Conservation (phyloP, 805 yeast genomes). For the Metschnikowia drakensbergensis region DNA sequence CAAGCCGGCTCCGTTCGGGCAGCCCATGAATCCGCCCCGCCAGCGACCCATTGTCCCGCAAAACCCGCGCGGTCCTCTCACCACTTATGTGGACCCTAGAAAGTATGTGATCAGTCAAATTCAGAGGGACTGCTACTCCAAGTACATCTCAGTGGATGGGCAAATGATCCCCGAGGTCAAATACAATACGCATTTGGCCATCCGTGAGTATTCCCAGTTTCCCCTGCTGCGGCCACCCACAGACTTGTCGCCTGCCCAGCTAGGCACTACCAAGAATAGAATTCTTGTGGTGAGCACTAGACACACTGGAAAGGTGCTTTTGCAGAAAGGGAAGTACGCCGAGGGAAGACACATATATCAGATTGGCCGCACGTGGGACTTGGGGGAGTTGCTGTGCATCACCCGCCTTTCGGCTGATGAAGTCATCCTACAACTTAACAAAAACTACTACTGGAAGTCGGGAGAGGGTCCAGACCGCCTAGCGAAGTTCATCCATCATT, state of each 20-base stretch:
- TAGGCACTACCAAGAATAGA: slow-evolving; percentile 51
- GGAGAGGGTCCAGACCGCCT: slow-evolving; percentile 37
- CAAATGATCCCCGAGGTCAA: slow-evolving; percentile 24
- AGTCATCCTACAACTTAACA: slow-evolving; percentile 58
- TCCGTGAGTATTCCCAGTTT: slow-evolving; percentile 68
- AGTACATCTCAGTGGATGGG: slow-evolving; percentile 16
- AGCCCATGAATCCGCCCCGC: slow-evolving; percentile 2
- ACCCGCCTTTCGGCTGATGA: slow-evolving; percentile 56
- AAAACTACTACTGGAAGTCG: slow-evolving; percentile 73
- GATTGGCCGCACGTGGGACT: slow-evolving; percentile 89
- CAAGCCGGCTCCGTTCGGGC: background rate
- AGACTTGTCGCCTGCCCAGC: slow-evolving; percentile 36
- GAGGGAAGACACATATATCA: slow-evolving; percentile 65
- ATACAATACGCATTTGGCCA: slow-evolving; percentile 72
- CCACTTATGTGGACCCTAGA: slow-evolving; percentile 15
- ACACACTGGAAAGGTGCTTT: slow-evolving; percentile 59
- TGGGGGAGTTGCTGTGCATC: slow-evolving; percentile 61
- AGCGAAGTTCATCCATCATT: slow-evolving; percentile 30
- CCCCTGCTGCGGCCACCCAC: slow-evolving; percentile 69
- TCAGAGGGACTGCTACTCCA: slow-evolving; percentile 37
- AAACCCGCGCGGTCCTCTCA: background rate
- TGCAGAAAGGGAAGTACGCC: slow-evolving; percentile 85
- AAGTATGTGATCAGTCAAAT: slow-evolving; percentile 29
- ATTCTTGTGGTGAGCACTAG: slow-evolving; percentile 59
- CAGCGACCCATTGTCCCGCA: slow-evolving; percentile 6